Base-by-base conservation (phyloP, 352 stramenopile species). In the Phytophthora idaei region DNA sequence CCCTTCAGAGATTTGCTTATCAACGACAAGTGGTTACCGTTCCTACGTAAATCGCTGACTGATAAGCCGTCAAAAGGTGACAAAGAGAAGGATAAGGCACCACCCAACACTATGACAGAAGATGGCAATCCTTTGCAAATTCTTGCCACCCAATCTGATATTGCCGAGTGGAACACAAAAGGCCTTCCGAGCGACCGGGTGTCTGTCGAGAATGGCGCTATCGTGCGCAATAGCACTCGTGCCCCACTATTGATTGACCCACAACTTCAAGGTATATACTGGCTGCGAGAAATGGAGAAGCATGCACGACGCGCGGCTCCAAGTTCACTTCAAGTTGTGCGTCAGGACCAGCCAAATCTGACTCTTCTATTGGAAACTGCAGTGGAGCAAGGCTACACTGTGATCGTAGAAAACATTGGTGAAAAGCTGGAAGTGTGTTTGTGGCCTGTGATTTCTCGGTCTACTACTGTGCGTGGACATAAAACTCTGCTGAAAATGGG, bases 211-310 rank as follows among this genome's bases (percentile, higher is more conserved):
- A 98, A 98, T 45, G 93, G 86, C n/a, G 84, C 89, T 5, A 96
- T 98, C 14, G 86, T 93, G 2, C 70, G 79, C 7, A 85, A 81
- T 36, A 97, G 87, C 64, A 83, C 71, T 48, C 84, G 91, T 1
- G 96, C 89, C 70, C 92, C 93, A 8, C 66, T 98, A 17, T 64
- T 98, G 6, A 87, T 98, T 17, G 93, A 98, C 55, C 92, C 93
- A 7, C 93, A 98, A 55, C 73, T 98, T 0, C 92, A 98, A 61
- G 88, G 89, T 15, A 91, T 97, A 48, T 87, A 96, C 57, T 97
- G 90, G 89, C 74, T 97, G 11, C 85, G 85, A 7, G 81, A 92
- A 61, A 95, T 90, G 74, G 87, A 97, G 50, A 90, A 89, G n/a
- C 45, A 89, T 57, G 48, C 74, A 2, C 69, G 78, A n/a, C 73